A percentile compares a stretch with the other conserved stretches of the same genome.
These are phyloP conservation scores for Gonapodya prolifera DNA, from an alignment of 192 early-diverging fungal genomes.

Conservation along the genomic window DNA sequence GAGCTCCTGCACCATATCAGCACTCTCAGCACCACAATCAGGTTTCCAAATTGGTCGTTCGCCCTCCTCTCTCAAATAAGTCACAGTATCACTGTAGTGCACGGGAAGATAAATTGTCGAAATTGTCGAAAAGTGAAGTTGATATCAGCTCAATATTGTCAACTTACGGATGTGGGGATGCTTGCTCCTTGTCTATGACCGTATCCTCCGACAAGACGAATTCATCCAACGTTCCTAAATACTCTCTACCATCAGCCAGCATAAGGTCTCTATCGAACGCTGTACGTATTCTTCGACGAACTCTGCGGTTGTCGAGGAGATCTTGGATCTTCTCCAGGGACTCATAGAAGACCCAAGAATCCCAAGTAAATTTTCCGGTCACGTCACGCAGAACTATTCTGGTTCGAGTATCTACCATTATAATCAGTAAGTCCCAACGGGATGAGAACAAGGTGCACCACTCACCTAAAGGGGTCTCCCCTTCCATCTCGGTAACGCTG, in stretches of 20 bases:
- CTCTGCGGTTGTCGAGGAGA: not conserved
- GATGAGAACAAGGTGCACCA: constrained; percentile 1
- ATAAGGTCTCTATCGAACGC: constrained; percentile 14
- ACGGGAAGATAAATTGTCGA: constrained; percentile 6
- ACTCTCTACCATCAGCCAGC: constrained; percentile 9
- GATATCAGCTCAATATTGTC: no score
- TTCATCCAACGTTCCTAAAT: constrained; percentile 13
- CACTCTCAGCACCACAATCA: constrained; percentile 15
- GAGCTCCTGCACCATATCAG: constrained; percentile 42
- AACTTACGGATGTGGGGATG: constrained; percentile 11
- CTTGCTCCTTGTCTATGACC: constrained; percentile 7
- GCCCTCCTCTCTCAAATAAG: constrained; percentile 13
- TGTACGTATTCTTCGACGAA: not conserved
- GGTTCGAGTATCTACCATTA: constrained; percentile 20
- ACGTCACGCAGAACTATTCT: constrained; percentile 59
- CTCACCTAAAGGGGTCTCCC: constrained; percentile 23
- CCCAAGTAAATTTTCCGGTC: constrained; percentile 74
- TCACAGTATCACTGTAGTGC: constrained; percentile 15
- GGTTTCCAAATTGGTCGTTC: constrained; percentile 26
- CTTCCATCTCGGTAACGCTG: constrained; percentile 52
- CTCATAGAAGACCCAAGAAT: constrained; percentile 58
- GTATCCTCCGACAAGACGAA: constrained; percentile 16
- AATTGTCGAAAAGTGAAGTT: not conserved
- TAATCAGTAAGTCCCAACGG: not conserved
- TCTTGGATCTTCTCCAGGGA: constrained; percentile 20